phyloP scores from a whole-genome alignment of 306 rosid genomes.

The Purshia tridentata region DNA sequence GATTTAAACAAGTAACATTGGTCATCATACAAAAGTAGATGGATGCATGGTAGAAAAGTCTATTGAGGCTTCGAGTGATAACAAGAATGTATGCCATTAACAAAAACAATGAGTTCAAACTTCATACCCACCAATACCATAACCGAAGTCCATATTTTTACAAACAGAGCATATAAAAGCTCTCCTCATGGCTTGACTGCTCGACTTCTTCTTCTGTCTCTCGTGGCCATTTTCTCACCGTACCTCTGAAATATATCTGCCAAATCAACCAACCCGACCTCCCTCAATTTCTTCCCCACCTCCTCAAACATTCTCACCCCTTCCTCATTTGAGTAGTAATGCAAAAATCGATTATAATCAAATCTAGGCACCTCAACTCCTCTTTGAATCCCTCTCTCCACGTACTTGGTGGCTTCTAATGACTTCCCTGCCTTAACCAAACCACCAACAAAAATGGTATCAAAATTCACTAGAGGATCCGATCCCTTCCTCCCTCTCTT shows the following conservation, averaged over 20 bases:
- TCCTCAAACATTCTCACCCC: conserved; percentile 80
- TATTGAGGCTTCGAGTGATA: too few relatives aligned
- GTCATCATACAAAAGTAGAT: too few relatives aligned
- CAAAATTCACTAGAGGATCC: conserved; percentile 71
- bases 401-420: conserved; percentile 71
- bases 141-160: too few relatives aligned
- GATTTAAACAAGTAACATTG: too few relatives aligned
- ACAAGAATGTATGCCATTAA: too few relatives aligned
- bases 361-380: conserved; percentile 89
- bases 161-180: background rate
- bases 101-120: background rate
- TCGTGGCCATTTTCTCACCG: conserved; percentile 80
- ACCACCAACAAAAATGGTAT: conserved; percentile 82
- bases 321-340: conserved; percentile 73
- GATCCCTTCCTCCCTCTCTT: conserved; percentile 60
- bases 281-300: conserved; percentile 68
- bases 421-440: conserved; percentile 43
- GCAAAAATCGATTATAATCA: conserved; percentile 74
- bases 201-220: conserved; percentile 60
- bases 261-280: conserved; percentile 76
- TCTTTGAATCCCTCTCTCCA: conserved; percentile 64
- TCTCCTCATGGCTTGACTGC: background rate
- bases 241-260: conserved; percentile 80
- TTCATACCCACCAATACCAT: background rate
- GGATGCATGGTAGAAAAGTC: too few relatives aligned